Evolutionary conservation across 2,329 filamentous ascomycete genomes (phyloP).

Genomic region (Paecilomyces sp.): DNA sequence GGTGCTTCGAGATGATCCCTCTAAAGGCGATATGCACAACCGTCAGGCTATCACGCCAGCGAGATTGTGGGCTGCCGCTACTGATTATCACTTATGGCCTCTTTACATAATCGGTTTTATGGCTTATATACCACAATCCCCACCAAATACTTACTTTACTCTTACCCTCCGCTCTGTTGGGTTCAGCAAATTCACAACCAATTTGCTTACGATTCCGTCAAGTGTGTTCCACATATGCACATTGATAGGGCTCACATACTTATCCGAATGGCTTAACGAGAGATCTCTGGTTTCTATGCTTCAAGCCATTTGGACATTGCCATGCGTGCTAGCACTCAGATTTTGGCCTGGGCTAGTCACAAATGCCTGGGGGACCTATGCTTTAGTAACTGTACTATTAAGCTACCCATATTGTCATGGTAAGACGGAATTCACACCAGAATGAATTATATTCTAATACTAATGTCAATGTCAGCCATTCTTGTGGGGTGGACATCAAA

Average conservation of each 20-base stretch:
- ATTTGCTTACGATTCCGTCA: constrained; percentile 54
- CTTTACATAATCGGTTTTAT: constrained; percentile 46
- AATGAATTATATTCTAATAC: background rate
- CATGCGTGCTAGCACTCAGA: constrained; percentile 48
- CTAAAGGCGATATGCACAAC: constrained; percentile 55
- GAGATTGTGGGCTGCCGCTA: constrained; percentile 45
- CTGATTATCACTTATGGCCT: constrained; percentile 57
- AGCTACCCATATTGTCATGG: constrained; percentile 54
- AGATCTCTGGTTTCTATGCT: constrained; percentile 41
- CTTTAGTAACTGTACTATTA: constrained; percentile 42
- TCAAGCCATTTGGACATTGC: constrained; percentile 54
- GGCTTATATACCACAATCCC: constrained; percentile 48
- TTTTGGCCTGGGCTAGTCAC: constrained; percentile 37
- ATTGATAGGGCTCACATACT: constrained; percentile 37
- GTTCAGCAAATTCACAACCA: constrained; percentile 56
- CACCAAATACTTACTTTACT: constrained; percentile 50
- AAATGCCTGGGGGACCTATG: constrained; percentile 47
- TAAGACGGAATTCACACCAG: constrained; percentile 30
- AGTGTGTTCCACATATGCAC: constrained; percentile 28
- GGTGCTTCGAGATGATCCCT: constrained; percentile 53
- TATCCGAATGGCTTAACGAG: constrained; percentile 41
- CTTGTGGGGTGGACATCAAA: constrained; percentile 45
- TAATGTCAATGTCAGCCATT: constrained; percentile 18
- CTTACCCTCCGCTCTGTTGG: constrained; percentile 51
- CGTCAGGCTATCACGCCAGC: constrained; percentile 47